Base-by-base conservation (phyloP, 2,329 filamentous ascomycete genomes). In the Dichotomopilus funicola region DNA sequence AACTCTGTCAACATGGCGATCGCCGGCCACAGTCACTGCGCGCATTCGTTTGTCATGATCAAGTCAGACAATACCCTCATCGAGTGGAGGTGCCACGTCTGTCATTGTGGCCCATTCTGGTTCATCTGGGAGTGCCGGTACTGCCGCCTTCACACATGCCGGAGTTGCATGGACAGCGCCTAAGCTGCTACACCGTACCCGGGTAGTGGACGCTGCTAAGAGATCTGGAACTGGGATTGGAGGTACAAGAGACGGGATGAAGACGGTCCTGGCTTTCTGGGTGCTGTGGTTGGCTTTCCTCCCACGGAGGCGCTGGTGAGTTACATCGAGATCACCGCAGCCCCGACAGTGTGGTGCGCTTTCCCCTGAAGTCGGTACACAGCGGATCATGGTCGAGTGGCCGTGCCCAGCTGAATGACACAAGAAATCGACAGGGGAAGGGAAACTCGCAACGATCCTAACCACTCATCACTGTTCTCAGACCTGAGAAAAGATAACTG, bases 51-150 rank as follows among this genome's bases (percentile, higher is more conserved):
- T 71, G 77, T 76, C 64, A 76, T 86, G 69, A 78, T 87, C 71
- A 87, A 87, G 70, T 83, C 81, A 35, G 82, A 86, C 64, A 85
- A 74, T 65, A 84, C 78, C 9, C 68, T 87, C 53, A 76, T 88
- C 54, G 78, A 84, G 67, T 88, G 83, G 83, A 75, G 76, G 50
- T 88, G 85, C 73, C 77, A 79, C 57, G 71, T 84, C 64, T 57
- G 55, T 67, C 78, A 82, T 58, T 80, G 78, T 2, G 83, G 83
- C 1, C 83, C 83, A 51, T 79, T 83, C 69, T 86, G 82, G 81
- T 79, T 78, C 70, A 87, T 88, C 64, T 87, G 80, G 61, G 82
- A 87, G 68, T 88, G 85, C 72, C 75, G 77, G 59, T 85, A 85
- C 67, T 88, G 85, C 78, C 83, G 83, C 68, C 71, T 85, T 50